Evolutionary conservation across 441 rosid species (phyloP), one percentile per base, ranked within the genome.

Genomic region (Pelargonium myrrhifolium): DNA sequence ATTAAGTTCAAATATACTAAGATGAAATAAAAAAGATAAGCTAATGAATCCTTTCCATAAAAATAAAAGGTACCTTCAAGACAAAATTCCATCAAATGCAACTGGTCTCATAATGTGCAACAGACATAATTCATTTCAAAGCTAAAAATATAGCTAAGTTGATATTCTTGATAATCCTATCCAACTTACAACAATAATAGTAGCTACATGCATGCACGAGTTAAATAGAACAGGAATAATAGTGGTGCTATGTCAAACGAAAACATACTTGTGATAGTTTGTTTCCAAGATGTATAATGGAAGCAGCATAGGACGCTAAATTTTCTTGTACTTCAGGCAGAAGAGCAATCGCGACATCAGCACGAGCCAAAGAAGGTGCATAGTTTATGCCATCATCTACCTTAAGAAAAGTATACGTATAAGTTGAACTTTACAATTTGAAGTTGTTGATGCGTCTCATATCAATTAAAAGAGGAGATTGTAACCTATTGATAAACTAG

Each of bases 381-480:
- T 91, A 96, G 42, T 93, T 93, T 76, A 93, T 93, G 72, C 96
- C 97, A 80, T 93, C 97, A 18, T 96, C 99, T 60, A 90, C 93
- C 98, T 93, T 73, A 0, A 67, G 31, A 69, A 53, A 65, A 60
- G n/a, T 21, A 65, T 66, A 61, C 17, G 37, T 4, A 15, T 67
- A 51, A 70, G 73, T 14, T 61, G 22, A 65, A 26, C 62, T 56
- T 58, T 21, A 4, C 47, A 42, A 42, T 42, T 42, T 11, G 11
- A 42, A 42, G 47, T 11, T 40, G 11, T 42, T 9, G 14, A 9
- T 9, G 47, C 10, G 47, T 9, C 7, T 9, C 39, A 35, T 35
- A 35, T 6, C 39, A 35, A 31, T 35, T 35, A 35, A 6, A 35
- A 35, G 39, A 35, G 39, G 39, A 35, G 39, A 35, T 6, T 35